These are phyloP conservation scores for Chrysoporthe cubensis DNA, from an alignment of 2,329 filamentous ascomycete genomes.

Conservation along the genomic window DNA sequence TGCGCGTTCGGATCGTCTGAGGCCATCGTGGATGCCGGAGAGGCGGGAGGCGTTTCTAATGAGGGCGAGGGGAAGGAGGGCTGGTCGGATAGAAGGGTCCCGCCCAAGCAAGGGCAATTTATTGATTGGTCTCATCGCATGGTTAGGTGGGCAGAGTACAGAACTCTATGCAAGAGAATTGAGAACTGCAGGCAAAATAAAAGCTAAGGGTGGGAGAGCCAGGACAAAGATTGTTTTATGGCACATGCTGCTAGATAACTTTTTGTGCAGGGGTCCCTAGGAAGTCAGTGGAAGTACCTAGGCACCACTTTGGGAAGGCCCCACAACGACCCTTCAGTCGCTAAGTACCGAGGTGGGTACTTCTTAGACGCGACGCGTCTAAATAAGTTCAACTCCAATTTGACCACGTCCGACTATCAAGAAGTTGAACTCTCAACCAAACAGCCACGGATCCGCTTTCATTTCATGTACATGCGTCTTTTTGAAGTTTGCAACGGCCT, in stretches of 20 bases:
- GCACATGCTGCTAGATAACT: conserved; percentile 4
- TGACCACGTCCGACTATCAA: not conserved
- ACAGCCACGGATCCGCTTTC: not conserved
- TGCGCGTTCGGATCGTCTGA: conserved; percentile 51
- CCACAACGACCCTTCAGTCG: not conserved
- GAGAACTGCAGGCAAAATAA: not conserved
- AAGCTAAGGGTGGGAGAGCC: not conserved
- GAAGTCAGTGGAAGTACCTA: not conserved
- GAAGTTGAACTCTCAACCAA: not conserved
- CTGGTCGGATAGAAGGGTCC: conserved; percentile 4
- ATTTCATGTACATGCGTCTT: not conserved
- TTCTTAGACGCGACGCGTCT: not conserved
- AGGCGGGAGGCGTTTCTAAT: conserved; percentile 57
- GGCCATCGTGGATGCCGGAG: conserved; percentile 70
- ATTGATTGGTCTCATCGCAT: conserved; percentile 28
- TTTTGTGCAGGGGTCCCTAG: conserved; percentile 18
- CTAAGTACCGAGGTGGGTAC: not conserved
- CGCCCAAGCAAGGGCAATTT: conserved; percentile 26
- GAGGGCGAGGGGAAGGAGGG: conserved; percentile 19
- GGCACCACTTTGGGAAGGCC: not conserved
- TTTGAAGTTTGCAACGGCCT: conserved; percentile 11
- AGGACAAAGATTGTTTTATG: not conserved
- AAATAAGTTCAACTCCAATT: not conserved
- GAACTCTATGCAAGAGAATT: not conserved
- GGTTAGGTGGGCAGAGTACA: not conserved